Evolutionary conservation across 73 alveolate genomes (phyloP), one percentile per base, ranked within the genome.

Genomic region (Tetrahymena borealis): DNA sequence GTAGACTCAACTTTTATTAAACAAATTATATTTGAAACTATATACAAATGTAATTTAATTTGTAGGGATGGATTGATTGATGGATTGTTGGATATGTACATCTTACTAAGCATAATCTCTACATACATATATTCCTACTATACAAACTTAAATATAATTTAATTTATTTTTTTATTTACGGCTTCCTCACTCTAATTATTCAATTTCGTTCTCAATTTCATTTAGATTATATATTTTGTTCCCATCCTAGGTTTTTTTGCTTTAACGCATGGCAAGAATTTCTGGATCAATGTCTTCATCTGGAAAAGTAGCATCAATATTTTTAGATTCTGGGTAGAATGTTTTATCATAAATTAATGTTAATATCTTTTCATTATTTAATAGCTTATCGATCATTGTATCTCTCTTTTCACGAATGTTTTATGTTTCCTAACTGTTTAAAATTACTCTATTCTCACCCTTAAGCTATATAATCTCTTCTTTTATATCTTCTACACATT

Each of bases 401-500:
- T 93, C 95, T 93, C 95, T 93, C 38, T 93, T 92, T 32, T 93
- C 95, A 79, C 95, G 40, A 33, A 79, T 38, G 39, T 3, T 1
- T 18, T 40, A 20, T 78, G 93, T 20, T 33, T 31, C 91, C 79
- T 93, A 32, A 31, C 95, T 93, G 31, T 6, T 85, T 93, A 37
- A 33, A 32, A 85, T 11, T 24, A 85, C 91, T 93, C 95, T 79
- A 31, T 91, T 92, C 33, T 93, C 95, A 35, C 93, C 95, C 38
- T 78, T 93, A 1, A 93, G 36, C 37, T 93, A 40, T 24, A 93
- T 93, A 4, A 97, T 96, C 90, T 97, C 99, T 33, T 94, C 95
- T 91, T 97, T 97, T 3, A 97, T 96, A 96, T 97, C 99, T 91
- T 97, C 98, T 0, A 97, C 96, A 38, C 98, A 96, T 79, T 91